A percentile compares a stretch with the other conserved stretches of the same genome.
These are phyloP conservation scores for Suaeda aralocaspica DNA, from an alignment of 148 eudicot species.

Conservation along the genomic window DNA sequence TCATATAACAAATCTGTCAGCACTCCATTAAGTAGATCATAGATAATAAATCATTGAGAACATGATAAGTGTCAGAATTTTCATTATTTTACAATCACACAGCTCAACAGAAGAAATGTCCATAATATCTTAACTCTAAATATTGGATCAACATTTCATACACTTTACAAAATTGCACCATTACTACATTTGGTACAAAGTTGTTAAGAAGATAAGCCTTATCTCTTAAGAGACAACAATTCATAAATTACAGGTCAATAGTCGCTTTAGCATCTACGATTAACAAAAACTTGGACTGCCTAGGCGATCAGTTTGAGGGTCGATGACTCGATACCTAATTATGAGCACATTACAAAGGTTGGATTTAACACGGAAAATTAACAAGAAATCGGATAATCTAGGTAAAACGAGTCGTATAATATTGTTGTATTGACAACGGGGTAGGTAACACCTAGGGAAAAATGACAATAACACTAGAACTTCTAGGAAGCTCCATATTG, in stretches of 20 bases:
- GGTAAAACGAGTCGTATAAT: too few species aligned
- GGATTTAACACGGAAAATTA: background rate
- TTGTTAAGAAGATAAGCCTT: constrained; percentile 2
- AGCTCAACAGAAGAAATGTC: too few species aligned
- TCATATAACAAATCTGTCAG: background rate
- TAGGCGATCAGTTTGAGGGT: too few species aligned
- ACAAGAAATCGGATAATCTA: background rate
- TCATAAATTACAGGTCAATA: too few species aligned
- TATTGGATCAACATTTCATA: too few species aligned
- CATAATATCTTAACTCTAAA: too few species aligned
- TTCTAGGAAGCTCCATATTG: constrained; percentile 10
- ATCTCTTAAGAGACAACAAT: background rate
- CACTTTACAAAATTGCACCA: background rate
- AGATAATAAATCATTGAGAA: background rate
- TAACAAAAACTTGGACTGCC: too few species aligned
- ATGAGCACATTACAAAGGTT: too few species aligned
- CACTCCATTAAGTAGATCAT: background rate
- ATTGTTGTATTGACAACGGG: background rate
- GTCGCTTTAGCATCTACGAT: too few species aligned
- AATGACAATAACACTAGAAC: background rate
- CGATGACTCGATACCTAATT: too few species aligned
- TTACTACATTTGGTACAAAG: background rate
- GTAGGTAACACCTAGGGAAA: background rate
- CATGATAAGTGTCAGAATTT: background rate
- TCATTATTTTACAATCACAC: too few species aligned